A percentile compares a stretch with the other conserved stretches of the same genome.
Conservation (phyloP, 1,284 basidiomycete species). For the Phellinidium pouzarii region DNA sequence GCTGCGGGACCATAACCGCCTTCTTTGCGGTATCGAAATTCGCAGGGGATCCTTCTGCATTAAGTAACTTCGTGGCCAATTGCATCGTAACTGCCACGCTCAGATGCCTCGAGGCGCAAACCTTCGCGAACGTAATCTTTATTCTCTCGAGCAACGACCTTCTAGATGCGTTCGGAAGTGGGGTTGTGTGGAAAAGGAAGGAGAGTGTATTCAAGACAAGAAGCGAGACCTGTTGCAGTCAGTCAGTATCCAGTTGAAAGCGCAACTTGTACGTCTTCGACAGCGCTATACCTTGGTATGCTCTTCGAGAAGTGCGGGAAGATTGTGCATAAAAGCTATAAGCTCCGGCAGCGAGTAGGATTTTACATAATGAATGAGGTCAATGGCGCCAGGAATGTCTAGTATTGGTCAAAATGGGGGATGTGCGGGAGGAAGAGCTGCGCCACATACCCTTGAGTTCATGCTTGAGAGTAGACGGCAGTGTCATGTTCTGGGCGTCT, state of each 20-base stretch:
- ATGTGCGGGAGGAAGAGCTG: background rate
- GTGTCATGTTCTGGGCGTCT: conserved; percentile 68
- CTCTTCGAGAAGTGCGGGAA: conserved; percentile 39
- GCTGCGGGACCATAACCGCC: conserved; percentile 56
- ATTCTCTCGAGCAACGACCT: conserved; percentile 42
- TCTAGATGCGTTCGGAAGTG: conserved; percentile 33
- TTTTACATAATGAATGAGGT: conserved; percentile 38
- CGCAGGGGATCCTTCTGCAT: conserved; percentile 51
- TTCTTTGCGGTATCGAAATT: conserved; percentile 56
- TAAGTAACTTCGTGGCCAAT: conserved; percentile 58
- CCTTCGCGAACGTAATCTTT: conserved; percentile 44
- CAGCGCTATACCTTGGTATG: conserved; percentile 38
- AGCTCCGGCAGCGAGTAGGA: conserved; percentile 48
- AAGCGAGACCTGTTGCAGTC: conserved; percentile 39
- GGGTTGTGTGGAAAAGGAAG: conserved; percentile 49
- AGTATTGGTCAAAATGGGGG: background rate
- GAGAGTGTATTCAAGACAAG: conserved; percentile 61
- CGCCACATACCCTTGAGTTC: conserved; percentile 33
- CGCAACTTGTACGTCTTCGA: conserved; percentile 1
- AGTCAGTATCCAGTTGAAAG: too few species aligned
- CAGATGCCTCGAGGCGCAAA: conserved; percentile 42
- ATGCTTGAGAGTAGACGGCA: conserved; percentile 38
- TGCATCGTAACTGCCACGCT: conserved; percentile 64
- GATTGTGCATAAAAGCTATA: conserved; percentile 50
- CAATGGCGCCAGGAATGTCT: conserved; percentile 11